A percentile compares a stretch with the other conserved stretches of the same genome.
Conservation (phyloP, 176 grass and related monocot genomes). For the Triticum aestivum region DNA sequence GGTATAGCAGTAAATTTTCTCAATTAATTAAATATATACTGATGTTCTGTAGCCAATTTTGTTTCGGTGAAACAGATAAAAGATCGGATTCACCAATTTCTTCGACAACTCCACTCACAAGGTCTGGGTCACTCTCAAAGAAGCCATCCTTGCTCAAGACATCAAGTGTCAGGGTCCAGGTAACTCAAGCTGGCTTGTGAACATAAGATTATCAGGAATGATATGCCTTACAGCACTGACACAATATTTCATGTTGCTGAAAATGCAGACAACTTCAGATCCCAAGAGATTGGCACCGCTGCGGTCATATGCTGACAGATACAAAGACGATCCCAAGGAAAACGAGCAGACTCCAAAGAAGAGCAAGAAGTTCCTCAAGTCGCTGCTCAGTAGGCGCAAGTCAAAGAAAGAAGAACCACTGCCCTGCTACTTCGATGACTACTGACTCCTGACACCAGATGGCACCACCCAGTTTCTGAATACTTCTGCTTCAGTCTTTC, state of each 20-base stretch:
- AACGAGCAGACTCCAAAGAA: constrained; percentile 66
- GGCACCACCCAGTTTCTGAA: not conserved
- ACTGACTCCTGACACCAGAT: not conserved
- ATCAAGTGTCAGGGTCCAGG: constrained; percentile 69
- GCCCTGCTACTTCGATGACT: constrained; percentile 12
- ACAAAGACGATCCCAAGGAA: constrained; percentile 43
- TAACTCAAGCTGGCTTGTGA: constrained; percentile 39
- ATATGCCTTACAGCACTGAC: not conserved
- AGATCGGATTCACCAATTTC: constrained; percentile 54
- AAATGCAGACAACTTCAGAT: constrained; percentile 35
- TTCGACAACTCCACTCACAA: constrained; percentile 38
- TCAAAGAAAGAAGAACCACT: constrained; percentile 79
- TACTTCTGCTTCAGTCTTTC: not conserved
- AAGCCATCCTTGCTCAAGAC: constrained; percentile 80
- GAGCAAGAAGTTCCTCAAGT: constrained; percentile 76
- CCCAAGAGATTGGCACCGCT: constrained; percentile 62
- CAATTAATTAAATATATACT: not conserved
- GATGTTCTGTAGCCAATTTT: not conserved
- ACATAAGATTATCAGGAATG: not conserved
- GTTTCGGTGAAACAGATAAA: constrained; percentile 46
- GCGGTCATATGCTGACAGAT: constrained; percentile 62
- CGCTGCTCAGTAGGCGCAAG: constrained; percentile 85
- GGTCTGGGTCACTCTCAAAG: constrained; percentile 59
- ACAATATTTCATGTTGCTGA: constrained; percentile 4
- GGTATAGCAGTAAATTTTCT: not conserved